phyloP scores from a whole-genome alignment of 768 basidiomycete genomes.

The Auricularia heimuer region DNA sequence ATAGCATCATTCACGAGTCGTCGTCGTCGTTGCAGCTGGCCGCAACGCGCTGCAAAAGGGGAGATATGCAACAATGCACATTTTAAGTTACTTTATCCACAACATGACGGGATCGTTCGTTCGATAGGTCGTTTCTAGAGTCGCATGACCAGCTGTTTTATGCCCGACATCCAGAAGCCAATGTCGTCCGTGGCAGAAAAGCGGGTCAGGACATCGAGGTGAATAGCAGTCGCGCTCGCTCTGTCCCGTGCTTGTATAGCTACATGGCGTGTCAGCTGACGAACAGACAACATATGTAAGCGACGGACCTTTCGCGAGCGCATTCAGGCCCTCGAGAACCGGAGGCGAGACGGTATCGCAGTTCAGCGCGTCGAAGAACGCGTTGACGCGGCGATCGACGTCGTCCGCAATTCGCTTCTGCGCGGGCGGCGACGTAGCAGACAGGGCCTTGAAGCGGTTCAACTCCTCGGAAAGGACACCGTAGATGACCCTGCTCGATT shows the following conservation, averaged over 20 bases:
- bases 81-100: not conserved
- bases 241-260: constrained; percentile 78
- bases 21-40: too few species aligned
- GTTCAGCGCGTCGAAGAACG: constrained; percentile 86
- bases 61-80: not conserved
- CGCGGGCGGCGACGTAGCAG: constrained; percentile 42
- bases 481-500: constrained; percentile 52
- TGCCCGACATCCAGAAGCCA: constrained; percentile 76
- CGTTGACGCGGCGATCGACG: constrained; percentile 74
- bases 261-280: constrained; percentile 20
- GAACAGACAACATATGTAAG: not conserved
- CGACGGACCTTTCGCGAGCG: constrained; percentile 59
- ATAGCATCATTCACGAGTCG: too few species aligned
- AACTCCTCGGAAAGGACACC: constrained; percentile 56
- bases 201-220: constrained; percentile 74
- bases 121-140: constrained; percentile 26
- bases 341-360: constrained; percentile 68
- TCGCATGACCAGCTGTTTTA: constrained; percentile 79
- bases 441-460: constrained; percentile 51
- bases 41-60: not conserved
- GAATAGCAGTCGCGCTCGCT: constrained; percentile 67
- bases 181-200: constrained; percentile 79
- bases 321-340: constrained; percentile 61
- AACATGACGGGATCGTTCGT: not conserved
- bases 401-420: constrained; percentile 82